Evolutionary conservation across 306 rosid species (phyloP).

Genomic region (Calophaca sinica): DNA sequence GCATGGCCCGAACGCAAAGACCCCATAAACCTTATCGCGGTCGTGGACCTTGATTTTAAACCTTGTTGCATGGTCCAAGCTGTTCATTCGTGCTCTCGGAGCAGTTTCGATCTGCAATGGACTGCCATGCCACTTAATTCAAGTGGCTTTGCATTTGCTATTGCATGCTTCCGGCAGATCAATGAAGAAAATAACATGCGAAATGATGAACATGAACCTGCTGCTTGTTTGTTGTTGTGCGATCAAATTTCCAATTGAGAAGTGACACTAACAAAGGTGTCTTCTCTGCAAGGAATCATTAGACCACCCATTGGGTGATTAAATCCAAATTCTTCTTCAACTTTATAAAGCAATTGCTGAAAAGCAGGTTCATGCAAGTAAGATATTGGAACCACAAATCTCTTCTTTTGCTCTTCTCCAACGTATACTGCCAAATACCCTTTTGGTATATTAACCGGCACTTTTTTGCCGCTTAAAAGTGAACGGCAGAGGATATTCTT

Average conservation of each 20-base stretch:
- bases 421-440: conserved; percentile 91
- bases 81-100: background rate
- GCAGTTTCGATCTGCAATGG: background rate
- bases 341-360: conserved; percentile 74
- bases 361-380: conserved; percentile 80
- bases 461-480: background rate
- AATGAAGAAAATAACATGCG: background rate
- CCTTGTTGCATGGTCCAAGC: background rate
- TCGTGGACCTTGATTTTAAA: background rate
- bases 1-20: background rate
- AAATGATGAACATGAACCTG: background rate
- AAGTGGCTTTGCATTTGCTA: background rate
- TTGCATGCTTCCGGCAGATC: too few species aligned
- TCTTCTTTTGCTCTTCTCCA: conserved; percentile 67
- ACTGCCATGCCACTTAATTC: background rate
- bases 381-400: conserved; percentile 84
- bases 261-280: conserved; percentile 67
- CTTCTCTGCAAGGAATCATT: conserved; percentile 87
- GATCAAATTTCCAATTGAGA: conserved; percentile 40
- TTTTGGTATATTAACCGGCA: conserved; percentile 69
- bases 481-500: conserved; percentile 1
- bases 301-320: conserved; percentile 90
- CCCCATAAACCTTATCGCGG: too few species aligned
- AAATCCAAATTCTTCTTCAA: conserved; percentile 88
- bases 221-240: background rate